Conservation (phyloP, 2,329 filamentous ascomycete genomes). For the Cladosporium sp. region DNA sequence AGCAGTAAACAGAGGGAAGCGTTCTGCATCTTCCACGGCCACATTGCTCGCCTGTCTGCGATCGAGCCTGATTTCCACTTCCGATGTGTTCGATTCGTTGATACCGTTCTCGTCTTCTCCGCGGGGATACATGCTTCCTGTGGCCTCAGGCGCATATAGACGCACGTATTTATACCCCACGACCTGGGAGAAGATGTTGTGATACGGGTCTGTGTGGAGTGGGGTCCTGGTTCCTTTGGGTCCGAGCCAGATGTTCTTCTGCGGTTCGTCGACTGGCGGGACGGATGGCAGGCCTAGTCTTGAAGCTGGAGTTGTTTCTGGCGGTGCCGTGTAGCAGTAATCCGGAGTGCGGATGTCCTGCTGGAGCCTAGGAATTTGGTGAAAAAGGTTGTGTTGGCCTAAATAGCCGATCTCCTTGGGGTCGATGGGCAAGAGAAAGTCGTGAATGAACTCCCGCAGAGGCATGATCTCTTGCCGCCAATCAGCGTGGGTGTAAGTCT, state of each 20-base stretch:
- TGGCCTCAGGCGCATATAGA: slow-evolving; percentile 71
- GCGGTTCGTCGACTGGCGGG: slow-evolving; percentile 53
- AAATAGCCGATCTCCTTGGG: slow-evolving; percentile 67
- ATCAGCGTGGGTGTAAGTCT: slow-evolving; percentile 80
- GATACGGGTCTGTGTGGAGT: slow-evolving; percentile 89
- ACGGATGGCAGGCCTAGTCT: slow-evolving; percentile 22
- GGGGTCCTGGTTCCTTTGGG: slow-evolving; percentile 86
- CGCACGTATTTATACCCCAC: slow-evolving; percentile 91
- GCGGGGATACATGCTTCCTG: slow-evolving; percentile 60
- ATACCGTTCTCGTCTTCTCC: slow-evolving; percentile 66
- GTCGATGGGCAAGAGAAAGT: slow-evolving; percentile 53
- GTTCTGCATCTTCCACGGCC: slow-evolving; percentile 28
- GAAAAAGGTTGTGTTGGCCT: slow-evolving; percentile 85
- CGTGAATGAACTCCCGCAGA: slow-evolving; percentile 69
- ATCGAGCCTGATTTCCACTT: slow-evolving; percentile 61
- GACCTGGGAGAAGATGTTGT: slow-evolving; percentile 87
- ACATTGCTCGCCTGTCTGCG: neutral
- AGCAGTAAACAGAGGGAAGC: slow-evolving; percentile 57
- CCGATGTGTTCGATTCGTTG: slow-evolving; percentile 90
- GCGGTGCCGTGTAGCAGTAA: slow-evolving; percentile 74
- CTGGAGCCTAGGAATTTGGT: slow-evolving; percentile 74
- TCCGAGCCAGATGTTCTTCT: slow-evolving; percentile 91
- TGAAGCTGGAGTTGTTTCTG: slow-evolving; percentile 44
- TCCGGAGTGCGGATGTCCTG: slow-evolving; percentile 79
- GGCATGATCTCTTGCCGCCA: slow-evolving; percentile 82